phyloP scores from a whole-genome alignment of 192 early-diverging fungal genomes.

The Coemansia sp. region DNA sequence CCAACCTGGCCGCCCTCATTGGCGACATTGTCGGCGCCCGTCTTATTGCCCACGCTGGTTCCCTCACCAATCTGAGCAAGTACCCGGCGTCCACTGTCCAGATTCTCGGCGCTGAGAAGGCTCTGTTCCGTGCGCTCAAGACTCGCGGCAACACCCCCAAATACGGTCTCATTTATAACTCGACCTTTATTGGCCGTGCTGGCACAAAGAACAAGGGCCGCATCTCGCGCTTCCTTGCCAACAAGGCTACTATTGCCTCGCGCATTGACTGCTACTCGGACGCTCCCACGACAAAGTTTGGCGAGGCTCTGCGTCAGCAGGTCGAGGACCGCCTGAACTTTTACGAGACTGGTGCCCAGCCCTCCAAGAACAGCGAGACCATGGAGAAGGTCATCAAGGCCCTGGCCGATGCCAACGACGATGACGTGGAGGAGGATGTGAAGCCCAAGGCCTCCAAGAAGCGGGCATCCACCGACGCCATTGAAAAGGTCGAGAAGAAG shows the following conservation, averaged over 20 bases:
- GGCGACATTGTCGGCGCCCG: conserved; percentile 97
- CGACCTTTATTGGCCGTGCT: conserved; percentile 92
- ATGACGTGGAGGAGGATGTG: conserved; percentile 51
- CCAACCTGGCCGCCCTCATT: conserved; percentile 92
- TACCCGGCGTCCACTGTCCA: conserved; percentile 97
- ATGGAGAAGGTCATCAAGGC: conserved; percentile 81
- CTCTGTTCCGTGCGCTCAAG: conserved; percentile 96
- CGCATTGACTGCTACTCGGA: conserved; percentile 95
- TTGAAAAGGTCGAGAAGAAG: conserved; percentile 46
- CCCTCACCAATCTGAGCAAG: conserved; percentile 94
- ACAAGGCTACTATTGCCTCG: conserved; percentile 96
- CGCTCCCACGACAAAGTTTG: conserved; percentile 84
- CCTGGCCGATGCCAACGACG: conserved; percentile 62
- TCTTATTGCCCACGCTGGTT: conserved; percentile 94
- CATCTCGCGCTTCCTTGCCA: conserved; percentile 97
- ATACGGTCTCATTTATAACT: conserved; percentile 97
- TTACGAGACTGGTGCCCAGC: conserved; percentile 84
- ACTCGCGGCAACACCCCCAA: conserved; percentile 96
- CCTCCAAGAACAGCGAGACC: conserved; percentile 88
- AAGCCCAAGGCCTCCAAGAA: conserved; percentile 44
- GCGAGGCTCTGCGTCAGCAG: conserved; percentile 88
- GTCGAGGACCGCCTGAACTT: conserved; percentile 95
- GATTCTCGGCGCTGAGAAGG: conserved; percentile 98
- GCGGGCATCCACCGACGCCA: conserved; percentile 32
- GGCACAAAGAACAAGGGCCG: conserved; percentile 95